A percentile compares a stretch with the other conserved stretches of the same genome.
Evolutionary conservation across 2,329 filamentous ascomycete genomes (phyloP).

Genomic region (Emericellopsis cladophorae): DNA sequence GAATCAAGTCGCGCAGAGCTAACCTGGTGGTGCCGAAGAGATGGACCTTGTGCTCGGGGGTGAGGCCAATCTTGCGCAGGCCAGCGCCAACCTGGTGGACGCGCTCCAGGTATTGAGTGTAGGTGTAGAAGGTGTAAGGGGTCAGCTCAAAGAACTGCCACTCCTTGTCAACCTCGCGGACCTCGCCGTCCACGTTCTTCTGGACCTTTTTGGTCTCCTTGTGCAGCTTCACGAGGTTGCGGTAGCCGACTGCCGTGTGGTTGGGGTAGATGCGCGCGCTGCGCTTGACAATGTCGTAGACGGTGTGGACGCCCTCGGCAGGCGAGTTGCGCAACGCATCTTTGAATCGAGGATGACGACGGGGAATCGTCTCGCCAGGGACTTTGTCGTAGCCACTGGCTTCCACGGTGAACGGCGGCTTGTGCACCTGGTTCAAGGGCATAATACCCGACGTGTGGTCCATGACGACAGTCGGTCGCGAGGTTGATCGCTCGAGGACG

Average conservation of each 20-base stretch:
- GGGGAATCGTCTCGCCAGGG: constrained; percentile 73
- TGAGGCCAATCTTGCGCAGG: constrained; percentile 61
- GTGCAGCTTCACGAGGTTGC: constrained; percentile 65
- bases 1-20: constrained; percentile 7
- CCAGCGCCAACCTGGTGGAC: constrained; percentile 59
- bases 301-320: constrained; percentile 57
- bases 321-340: constrained; percentile 56
- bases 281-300: constrained; percentile 66
- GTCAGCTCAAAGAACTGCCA: constrained; percentile 86
- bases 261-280: constrained; percentile 51
- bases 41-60: constrained; percentile 56
- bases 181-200: constrained; percentile 73
- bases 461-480: neutral
- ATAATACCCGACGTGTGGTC: constrained; percentile 29
- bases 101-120: constrained; percentile 64
- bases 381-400: constrained; percentile 54
- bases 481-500: too few relatives aligned
- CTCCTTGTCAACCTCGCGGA: constrained; percentile 74
- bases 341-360: constrained; percentile 59
- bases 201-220: constrained; percentile 80
- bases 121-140: constrained; percentile 63
- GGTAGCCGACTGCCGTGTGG: constrained; percentile 54
- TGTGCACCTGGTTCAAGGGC: constrained; percentile 48
- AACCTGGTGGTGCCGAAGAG: constrained; percentile 76
- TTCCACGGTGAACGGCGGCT: constrained; percentile 65